Evolutionary conservation across 2,329 filamentous ascomycete species (phyloP).

Genomic region (Colletotrichum camelliae): DNA sequence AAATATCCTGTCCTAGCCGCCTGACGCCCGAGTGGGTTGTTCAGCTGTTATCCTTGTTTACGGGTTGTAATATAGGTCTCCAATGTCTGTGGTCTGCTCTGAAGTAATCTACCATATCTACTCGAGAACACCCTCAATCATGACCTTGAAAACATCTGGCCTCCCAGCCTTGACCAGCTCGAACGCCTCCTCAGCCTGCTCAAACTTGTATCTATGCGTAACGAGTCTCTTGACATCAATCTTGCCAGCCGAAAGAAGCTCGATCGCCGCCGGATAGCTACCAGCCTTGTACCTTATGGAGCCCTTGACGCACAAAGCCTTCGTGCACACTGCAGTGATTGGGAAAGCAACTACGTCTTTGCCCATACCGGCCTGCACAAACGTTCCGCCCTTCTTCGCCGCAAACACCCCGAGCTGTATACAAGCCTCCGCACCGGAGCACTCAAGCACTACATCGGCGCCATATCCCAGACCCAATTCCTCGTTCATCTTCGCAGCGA

Average conservation of each 20-base stretch:
- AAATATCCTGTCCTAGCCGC: no score
- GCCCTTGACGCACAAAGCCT: background rate
- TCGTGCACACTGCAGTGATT: background rate
- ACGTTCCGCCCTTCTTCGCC: background rate
- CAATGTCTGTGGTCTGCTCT: no score
- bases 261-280: background rate
- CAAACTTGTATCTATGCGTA: background rate
- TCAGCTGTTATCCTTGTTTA: no score
- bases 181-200: background rate
- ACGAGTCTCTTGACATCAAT: background rate
- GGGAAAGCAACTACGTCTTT: background rate
- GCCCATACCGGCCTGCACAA: background rate
- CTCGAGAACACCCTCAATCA: background rate
- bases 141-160: background rate
- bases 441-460: conserved; percentile 28
- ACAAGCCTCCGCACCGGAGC: conserved; percentile 40
- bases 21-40: no score
- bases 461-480: background rate
- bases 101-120: background rate
- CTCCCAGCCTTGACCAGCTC: background rate
- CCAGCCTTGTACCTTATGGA: background rate
- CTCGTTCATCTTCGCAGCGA: background rate
- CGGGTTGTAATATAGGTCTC: no score
- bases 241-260: background rate
- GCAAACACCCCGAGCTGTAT: background rate